Evolutionary conservation across 208 protist genomes (phyloP), one percentile per base, ranked within the genome.

Genomic region (Leishmania major): DNA sequence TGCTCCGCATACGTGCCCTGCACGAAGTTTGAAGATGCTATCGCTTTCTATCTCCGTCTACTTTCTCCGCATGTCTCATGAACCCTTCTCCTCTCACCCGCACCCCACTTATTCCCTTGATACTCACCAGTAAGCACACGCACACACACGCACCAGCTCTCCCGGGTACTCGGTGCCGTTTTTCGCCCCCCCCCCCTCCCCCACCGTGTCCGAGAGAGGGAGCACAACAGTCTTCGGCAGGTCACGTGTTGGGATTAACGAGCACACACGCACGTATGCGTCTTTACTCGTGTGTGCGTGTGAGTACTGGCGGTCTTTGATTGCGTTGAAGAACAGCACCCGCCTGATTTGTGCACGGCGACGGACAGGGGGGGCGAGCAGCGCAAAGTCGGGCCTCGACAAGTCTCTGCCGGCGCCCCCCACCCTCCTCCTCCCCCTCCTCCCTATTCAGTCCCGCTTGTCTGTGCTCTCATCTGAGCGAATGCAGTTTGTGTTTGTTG

Each of bases 401-500:
- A 15, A 35, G n/a, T 35, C 11, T n/a, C n/a, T 28, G 60, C n/a
- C 60, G 22, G n/a, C 60, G 13, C 60, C 11, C 10, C 5, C n/a
- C 67, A 11, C 8, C 40, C 43, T 35, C 31, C 17, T 13, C 31
- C n/a, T 47, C 25, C 22, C 35, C 37, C 3, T 28, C 37, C 43
- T 11, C 45, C 47, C 8, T 25, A 5, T 47, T 10, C 49, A 22
- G 7, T 70, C 59, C 35, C n/a, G 10, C 22, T 57, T 37, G 35
- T 7, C 62, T 53, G 57, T 74, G 47, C 70, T 49, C 28, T 49
- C 43, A 60, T 17, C 17, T 3, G 3, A 73, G 43, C 1, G 10
- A 73, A 87, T 87, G 80, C 80, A 88, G 62, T 88, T 88, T 62
- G 62, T 88, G 15, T 79, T 88, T 67, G 47, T 82, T 1, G 53